Percentiles rank a stretch among this genome's conserved stretches.
Conservation (phyloP, 2,329 filamentous ascomycete genomes). For the Alternaria novae-zelandiae region DNA sequence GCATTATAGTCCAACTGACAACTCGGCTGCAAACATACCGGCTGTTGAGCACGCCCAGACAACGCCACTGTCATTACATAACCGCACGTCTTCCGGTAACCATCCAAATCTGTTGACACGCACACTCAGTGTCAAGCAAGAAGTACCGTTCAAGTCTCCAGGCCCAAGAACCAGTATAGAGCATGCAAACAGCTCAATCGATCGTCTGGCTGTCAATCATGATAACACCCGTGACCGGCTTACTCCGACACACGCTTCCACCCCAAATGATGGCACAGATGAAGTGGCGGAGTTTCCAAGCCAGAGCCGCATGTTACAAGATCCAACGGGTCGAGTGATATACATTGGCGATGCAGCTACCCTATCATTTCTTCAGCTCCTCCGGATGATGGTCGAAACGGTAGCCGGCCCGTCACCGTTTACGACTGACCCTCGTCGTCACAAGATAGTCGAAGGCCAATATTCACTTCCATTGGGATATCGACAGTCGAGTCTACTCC, state of each 20-base stretch:
- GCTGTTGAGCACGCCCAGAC: constrained; percentile 25
- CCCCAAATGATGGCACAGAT: constrained; percentile 53
- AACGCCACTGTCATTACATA: constrained; percentile 26
- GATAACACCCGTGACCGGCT: constrained; percentile 26
- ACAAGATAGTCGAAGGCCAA: constrained; percentile 64
- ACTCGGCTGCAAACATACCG: constrained; percentile 29
- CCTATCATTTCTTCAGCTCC: constrained; percentile 65
- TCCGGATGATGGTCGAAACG: constrained; percentile 66
- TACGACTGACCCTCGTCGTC: constrained; percentile 62
- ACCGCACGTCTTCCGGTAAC: constrained; percentile 22
- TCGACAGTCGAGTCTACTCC: constrained; percentile 61
- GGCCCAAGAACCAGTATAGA: constrained; percentile 33
- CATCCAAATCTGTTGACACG: constrained; percentile 9
- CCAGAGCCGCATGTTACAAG: constrained; percentile 65
- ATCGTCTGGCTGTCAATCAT: constrained; percentile 30
- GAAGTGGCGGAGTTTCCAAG: constrained; percentile 64
- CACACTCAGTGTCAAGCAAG: constrained; percentile 24
- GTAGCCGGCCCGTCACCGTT: constrained; percentile 63
- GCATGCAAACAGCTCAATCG: constrained; percentile 28
- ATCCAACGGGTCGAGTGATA: constrained; percentile 63
- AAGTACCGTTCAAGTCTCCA: constrained; percentile 25
- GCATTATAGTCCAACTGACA: constrained; percentile 19
- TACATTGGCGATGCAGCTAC: constrained; percentile 70
- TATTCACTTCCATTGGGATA: constrained; percentile 56
- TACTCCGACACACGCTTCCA: constrained; percentile 41